Evolutionary conservation across 345 rosid species (phyloP).

Genomic region (Lepidium didymum): DNA sequence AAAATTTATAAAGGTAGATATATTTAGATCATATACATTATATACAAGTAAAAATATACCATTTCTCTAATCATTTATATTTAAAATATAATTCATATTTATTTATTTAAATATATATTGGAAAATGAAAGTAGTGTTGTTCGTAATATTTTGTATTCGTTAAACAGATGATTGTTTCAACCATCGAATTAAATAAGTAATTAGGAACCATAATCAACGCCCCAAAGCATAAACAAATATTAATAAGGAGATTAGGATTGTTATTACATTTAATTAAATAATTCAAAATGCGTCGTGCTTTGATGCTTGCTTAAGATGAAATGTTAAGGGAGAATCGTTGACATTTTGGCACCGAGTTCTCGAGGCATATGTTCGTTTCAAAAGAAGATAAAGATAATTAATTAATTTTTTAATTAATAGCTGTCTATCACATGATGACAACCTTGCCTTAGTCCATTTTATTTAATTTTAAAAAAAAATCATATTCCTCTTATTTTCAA

Average conservation of each 20-base stretch:
- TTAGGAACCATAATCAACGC: constrained; percentile 10
- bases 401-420: neutral
- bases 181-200: neutral
- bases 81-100: too few relatives aligned
- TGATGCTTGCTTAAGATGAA: constrained; percentile 13
- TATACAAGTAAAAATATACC: too few relatives aligned
- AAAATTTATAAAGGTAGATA: too few relatives aligned
- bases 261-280: constrained; percentile 5
- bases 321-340: constrained; percentile 25
- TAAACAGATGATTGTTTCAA: neutral
- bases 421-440: constrained; percentile 26
- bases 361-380: constrained; percentile 24
- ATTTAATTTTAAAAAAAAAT: neutral
- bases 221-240: neutral
- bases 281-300: constrained; percentile 16
- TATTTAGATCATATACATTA: too few relatives aligned
- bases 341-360: constrained; percentile 29
- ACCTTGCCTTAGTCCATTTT: constrained; percentile 3
- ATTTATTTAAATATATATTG: too few relatives aligned
- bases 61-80: too few relatives aligned
- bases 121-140: too few relatives aligned
- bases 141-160: neutral
- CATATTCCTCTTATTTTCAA: neutral
- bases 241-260: neutral
- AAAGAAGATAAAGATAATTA: constrained; percentile 3